Conservation (phyloP, 1,284 basidiomycete genomes). For the Ganoderma sinense region DNA sequence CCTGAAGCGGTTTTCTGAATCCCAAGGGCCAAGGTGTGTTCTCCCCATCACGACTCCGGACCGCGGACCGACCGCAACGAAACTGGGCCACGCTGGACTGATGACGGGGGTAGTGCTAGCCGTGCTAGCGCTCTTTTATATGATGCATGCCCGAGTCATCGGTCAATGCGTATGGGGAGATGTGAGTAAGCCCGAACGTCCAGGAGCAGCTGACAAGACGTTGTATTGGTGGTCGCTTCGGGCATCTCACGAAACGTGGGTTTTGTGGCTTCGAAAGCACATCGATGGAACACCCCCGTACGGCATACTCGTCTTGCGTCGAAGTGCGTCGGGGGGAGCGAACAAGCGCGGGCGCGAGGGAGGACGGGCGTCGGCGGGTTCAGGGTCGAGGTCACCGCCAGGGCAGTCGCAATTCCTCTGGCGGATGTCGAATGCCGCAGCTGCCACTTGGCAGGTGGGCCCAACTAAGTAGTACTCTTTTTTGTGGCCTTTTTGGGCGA, state of each 20-base stretch:
- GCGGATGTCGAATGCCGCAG: background rate
- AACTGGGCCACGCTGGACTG: background rate
- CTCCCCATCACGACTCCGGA: background rate
- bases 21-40: too few species aligned
- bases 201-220: constrained; percentile 1
- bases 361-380: too few species aligned
- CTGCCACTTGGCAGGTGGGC: background rate
- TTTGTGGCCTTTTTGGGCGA: background rate
- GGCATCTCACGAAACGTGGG: constrained; percentile 9
- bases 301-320: background rate
- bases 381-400: background rate
- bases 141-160: background rate
- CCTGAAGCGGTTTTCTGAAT: background rate
- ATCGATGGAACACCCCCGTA: background rate
- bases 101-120: background rate
- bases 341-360: background rate
- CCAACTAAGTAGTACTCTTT: too few species aligned
- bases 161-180: background rate
- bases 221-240: background rate
- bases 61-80: background rate
- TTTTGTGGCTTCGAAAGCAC: constrained; percentile 12
- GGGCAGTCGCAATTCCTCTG: background rate
- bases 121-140: background rate
- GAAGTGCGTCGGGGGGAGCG: background rate
- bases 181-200: background rate